phyloP scores from a whole-genome alignment of 805 yeast species.

The Ogataea allantospora region DNA sequence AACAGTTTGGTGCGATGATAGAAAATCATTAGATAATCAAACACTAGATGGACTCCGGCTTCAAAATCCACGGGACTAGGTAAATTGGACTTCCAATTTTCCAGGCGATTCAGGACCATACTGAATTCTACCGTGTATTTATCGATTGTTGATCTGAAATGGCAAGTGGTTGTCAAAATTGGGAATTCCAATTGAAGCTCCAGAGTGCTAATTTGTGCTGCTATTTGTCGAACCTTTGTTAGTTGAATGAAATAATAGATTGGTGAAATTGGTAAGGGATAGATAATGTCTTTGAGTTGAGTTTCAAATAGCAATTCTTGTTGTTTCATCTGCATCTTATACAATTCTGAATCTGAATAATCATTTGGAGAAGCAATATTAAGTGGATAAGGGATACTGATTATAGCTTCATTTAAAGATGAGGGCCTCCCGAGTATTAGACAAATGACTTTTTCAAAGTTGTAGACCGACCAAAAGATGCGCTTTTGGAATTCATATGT shows the following conservation, averaged over 20 bases:
- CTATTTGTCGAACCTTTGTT: not conserved
- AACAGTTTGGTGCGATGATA: not conserved
- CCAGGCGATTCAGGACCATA: not conserved
- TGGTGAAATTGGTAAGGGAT: not conserved
- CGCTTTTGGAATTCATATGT: not conserved
- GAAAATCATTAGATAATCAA: not conserved
- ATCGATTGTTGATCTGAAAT: not conserved
- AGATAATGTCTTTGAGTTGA: not conserved
- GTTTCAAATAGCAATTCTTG: not conserved
- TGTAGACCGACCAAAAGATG: conserved; percentile 1
- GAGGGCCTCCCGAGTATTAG: not conserved
- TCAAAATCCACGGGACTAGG: not conserved
- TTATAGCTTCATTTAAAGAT: not conserved
- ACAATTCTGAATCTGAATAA: not conserved
- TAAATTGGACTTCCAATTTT: not conserved
- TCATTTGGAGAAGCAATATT: not conserved
- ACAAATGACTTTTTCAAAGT: not conserved
- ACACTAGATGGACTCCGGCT: not conserved
- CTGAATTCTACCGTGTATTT: not conserved
- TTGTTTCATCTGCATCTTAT: not conserved
- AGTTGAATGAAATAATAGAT: not conserved
- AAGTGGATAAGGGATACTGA: not conserved
- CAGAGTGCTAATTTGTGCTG: not conserved
- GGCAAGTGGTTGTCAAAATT: not conserved
- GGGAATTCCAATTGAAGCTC: not conserved